Conservation (phyloP, 2,329 filamentous ascomycete genomes). For the Pseudophaeomoniella oleicola region DNA sequence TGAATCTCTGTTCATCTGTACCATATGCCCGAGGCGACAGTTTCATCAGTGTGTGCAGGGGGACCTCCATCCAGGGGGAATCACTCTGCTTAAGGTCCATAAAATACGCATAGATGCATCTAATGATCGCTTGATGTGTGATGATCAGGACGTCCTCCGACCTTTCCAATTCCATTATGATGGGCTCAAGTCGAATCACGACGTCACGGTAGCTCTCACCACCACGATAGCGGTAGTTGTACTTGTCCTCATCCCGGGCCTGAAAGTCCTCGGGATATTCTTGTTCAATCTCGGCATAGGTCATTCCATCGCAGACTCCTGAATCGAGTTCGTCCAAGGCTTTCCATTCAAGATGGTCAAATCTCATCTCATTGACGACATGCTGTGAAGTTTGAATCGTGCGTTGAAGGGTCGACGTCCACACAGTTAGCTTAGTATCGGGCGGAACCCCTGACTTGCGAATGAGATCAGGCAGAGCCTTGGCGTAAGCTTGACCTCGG, state of each 20-base stretch:
- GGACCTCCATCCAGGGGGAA: slow-evolving; percentile 97
- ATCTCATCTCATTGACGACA: slow-evolving; percentile 52
- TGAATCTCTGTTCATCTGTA: slow-evolving; percentile 75
- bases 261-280: slow-evolving; percentile 87
- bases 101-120: slow-evolving; percentile 98
- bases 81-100: slow-evolving; percentile 91
- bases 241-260: slow-evolving; percentile 94
- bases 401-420: slow-evolving; percentile 63
- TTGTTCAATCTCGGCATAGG: slow-evolving; percentile 88
- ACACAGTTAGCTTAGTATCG: slow-evolving; percentile 50
- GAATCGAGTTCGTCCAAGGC: slow-evolving; percentile 94
- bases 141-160: slow-evolving; percentile 96
- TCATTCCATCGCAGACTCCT: slow-evolving; percentile 90
- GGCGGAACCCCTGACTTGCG: slow-evolving; percentile 68
- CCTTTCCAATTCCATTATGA: slow-evolving; percentile 97
- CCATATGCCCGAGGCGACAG: slow-evolving; percentile 88
- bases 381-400: slow-evolving; percentile 86
- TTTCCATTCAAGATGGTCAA: slow-evolving; percentile 97
- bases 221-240: slow-evolving; percentile 97
- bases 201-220: slow-evolving; percentile 95
- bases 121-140: slow-evolving; percentile 88
- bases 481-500: slow-evolving; percentile 76
- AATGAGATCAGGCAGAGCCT: slow-evolving; percentile 70
- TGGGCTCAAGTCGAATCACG: slow-evolving; percentile 91
- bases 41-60: slow-evolving; percentile 91